A percentile compares a stretch with the other conserved stretches of the same genome.
Conservation (phyloP, 2,329 filamentous ascomycete species). For the Dactylellina parvicollis region DNA sequence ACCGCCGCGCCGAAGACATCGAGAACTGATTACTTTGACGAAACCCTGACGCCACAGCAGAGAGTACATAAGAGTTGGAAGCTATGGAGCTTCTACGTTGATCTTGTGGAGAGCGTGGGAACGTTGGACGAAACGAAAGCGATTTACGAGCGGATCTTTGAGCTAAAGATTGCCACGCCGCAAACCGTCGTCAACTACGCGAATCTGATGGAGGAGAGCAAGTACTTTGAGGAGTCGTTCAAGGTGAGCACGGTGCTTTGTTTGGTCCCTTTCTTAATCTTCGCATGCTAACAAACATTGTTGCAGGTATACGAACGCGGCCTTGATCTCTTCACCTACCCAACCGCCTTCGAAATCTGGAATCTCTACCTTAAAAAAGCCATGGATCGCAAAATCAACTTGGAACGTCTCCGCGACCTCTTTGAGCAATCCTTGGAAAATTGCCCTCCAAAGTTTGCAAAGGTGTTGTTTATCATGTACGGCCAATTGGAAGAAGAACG, state of each 20-base stretch:
- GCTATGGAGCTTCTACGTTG: slow-evolving; percentile 98
- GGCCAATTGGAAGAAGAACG: slow-evolving; percentile 95
- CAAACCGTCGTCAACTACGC: slow-evolving; percentile 99
- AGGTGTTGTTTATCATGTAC: slow-evolving; percentile 97
- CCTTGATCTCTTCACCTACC: slow-evolving; percentile 97
- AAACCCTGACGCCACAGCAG: slow-evolving; percentile 90
- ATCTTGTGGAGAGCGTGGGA: slow-evolving; percentile 93
- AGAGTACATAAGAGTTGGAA: slow-evolving; percentile 99
- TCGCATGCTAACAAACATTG: neutral
- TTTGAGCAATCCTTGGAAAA: slow-evolving; percentile 97
- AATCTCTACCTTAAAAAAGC: slow-evolving; percentile 98
- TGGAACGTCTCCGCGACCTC: slow-evolving; percentile 90
- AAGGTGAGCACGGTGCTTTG: slow-evolving; percentile 65
- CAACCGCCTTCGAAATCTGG: slow-evolving; percentile 98
- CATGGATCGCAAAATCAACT: slow-evolving; percentile 92
- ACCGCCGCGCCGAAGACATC: slow-evolving; percentile 96
- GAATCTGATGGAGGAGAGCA: slow-evolving; percentile 90
- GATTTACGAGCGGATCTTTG: slow-evolving; percentile 97
- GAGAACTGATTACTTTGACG: slow-evolving; percentile 99
- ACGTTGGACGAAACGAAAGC: slow-evolving; percentile 90
- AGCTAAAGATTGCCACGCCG: slow-evolving; percentile 95
- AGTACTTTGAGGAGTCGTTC: slow-evolving; percentile 97
- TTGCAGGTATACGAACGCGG: slow-evolving; percentile 83
- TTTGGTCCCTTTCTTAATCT: neutral
- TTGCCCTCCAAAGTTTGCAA: slow-evolving; percentile 94